Base-by-base conservation (phyloP, 106 monocot genomes). In the Acanthochlamys bracteata region DNA sequence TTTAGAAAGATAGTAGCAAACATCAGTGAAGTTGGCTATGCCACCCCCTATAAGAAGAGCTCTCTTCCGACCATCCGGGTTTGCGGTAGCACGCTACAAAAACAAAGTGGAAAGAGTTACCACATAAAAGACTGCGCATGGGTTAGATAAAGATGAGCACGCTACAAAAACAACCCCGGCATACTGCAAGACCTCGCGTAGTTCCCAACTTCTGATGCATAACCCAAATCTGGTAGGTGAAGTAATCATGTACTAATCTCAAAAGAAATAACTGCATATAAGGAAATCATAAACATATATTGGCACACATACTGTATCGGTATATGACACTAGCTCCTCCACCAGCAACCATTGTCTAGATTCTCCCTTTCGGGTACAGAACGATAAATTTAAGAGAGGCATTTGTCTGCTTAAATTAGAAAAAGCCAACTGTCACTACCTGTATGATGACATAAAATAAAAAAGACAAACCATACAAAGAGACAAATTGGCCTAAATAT, bases 21-120 rank as follows among this genome's bases (percentile, higher is more conserved):
- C 90, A 76, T 95, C 90, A 25, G 95, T 95, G 59, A 95, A 95
- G 76, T 95, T 95, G n/a, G 90, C 90, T 64, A 95, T 95, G 40
- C 95, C 95, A 21, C 95, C 95, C 43, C 95, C 95, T 61, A 95
- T 88, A 17, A 95, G 79, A 65, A 95, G 86, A 26, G 87, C 95
- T 80, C 95, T 79, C 78, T 83, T 95, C 11, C 76, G 77, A 19
- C 95, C 95, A 84, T 95, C 90, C 53, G 90, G 95, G 58, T 87
- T 75, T 10, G 95, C 79, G 15, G 95, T 95, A 12, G 86, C 95
- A 74, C 80, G 84, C 95, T 95, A 57, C 69, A 82, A 33, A 10
- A 47, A 58, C 49, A 46, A 14, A 74, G 27, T 51, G 21, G 52
- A 47, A 4, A 55, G 16, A 15, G 22, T 16, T 4, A 42, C 16